A percentile compares a stretch with the other conserved stretches of the same genome.
Conservation (phyloP, 805 yeast species). For the Myxozyma kluyveri region DNA sequence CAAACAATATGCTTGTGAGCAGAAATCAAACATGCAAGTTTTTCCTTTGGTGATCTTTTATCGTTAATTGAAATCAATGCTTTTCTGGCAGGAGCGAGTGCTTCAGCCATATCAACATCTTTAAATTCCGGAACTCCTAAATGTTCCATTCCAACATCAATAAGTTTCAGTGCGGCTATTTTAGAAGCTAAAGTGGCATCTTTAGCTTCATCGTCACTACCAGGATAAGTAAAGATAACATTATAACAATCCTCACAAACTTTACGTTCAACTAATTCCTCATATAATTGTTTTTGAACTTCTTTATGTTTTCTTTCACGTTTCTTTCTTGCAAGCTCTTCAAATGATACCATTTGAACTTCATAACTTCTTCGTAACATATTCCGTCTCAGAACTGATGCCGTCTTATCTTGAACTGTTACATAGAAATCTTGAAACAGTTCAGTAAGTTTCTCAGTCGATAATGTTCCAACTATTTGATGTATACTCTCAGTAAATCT, state of each 20-base stretch:
- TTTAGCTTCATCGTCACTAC: slow-evolving; percentile 34
- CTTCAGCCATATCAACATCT: slow-evolving; percentile 12
- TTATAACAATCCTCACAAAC: slow-evolving; percentile 40
- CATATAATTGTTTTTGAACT: slow-evolving; percentile 29
- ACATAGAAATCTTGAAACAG: slow-evolving; percentile 44
- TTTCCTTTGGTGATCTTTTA: slow-evolving; percentile 39
- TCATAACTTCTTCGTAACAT: slow-evolving; percentile 33
- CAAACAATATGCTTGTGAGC: slow-evolving; percentile 41
- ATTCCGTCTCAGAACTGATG: slow-evolving; percentile 29
- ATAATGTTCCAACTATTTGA: slow-evolving; percentile 42
- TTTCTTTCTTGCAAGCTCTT: slow-evolving; percentile 38
- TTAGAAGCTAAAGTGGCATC: slow-evolving; percentile 33
- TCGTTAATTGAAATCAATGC: slow-evolving; percentile 30
- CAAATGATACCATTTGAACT: slow-evolving; percentile 38
- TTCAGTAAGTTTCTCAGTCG: slow-evolving; percentile 41
- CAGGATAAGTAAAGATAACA: slow-evolving; percentile 36
- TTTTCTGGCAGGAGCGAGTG: slow-evolving; percentile 23
- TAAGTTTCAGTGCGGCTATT: slow-evolving; percentile 33
- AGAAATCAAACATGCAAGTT: slow-evolving; percentile 38
- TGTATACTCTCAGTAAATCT: slow-evolving; percentile 32
- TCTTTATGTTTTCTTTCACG: slow-evolving; percentile 34
- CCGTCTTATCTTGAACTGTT: slow-evolving; percentile 35
- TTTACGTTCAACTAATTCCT: slow-evolving; percentile 40
- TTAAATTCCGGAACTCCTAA: slow-evolving; percentile 35
- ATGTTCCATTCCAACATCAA: slow-evolving; percentile 35